A percentile compares a stretch with the other conserved stretches of the same genome.
These are phyloP conservation scores for Claviceps arundinis DNA, from an alignment of 2,329 filamentous ascomycete genomes.

Conservation along the genomic window DNA sequence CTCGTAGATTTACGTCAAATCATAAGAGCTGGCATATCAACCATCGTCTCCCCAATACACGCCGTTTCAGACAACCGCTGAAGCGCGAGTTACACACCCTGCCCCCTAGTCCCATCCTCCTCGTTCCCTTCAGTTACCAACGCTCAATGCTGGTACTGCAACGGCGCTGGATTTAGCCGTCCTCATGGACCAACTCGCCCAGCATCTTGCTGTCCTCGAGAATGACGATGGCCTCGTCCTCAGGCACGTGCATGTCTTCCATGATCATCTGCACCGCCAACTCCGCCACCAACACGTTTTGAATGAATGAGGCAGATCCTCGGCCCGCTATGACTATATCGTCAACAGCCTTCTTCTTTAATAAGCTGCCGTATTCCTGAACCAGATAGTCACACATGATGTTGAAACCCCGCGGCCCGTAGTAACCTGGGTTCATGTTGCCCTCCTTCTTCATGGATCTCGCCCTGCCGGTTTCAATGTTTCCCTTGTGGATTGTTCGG, in stretches of 20 bases:
- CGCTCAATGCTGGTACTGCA: background rate
- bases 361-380: slow-evolving; percentile 39
- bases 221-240: slow-evolving; percentile 36
- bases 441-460: slow-evolving; percentile 46
- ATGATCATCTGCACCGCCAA: slow-evolving; percentile 39
- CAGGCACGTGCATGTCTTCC: slow-evolving; percentile 38
- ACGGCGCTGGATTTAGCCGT: slow-evolving; percentile 18
- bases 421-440: slow-evolving; percentile 63
- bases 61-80: background rate
- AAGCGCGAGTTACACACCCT: background rate
- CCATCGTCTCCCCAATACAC: background rate
- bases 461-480: slow-evolving; percentile 42
- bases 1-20: background rate
- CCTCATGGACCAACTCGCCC: slow-evolving; percentile 55
- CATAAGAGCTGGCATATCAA: background rate
- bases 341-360: slow-evolving; percentile 48
- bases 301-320: slow-evolving; percentile 55
- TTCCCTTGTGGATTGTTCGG: slow-evolving; percentile 39
- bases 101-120: background rate
- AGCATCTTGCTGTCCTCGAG: slow-evolving; percentile 54
- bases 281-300: slow-evolving; percentile 68
- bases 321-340: slow-evolving; percentile 54
- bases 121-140: background rate
- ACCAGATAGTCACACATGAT: slow-evolving; percentile 61
- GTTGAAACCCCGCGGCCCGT: slow-evolving; percentile 61